Evolutionary conservation across 306 rosid species (phyloP).

Genomic region (Echinosophora koreensis): DNA sequence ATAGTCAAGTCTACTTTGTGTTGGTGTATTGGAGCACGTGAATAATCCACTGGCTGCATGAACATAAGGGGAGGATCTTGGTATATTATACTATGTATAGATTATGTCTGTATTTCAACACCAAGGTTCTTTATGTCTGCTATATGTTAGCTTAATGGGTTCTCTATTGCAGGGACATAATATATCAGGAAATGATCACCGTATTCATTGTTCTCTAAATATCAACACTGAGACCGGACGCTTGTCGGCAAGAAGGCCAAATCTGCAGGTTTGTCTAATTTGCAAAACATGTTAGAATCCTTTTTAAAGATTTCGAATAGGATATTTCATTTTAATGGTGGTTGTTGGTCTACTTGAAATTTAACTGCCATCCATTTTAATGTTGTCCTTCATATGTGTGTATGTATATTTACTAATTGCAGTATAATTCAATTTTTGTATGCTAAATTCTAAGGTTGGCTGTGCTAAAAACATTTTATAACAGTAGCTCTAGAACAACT

Average conservation of each 20-base stretch:
- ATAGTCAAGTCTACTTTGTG: constrained; percentile 22
- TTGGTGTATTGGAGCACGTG: constrained; percentile 25
- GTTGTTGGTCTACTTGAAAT: constrained; percentile 20
- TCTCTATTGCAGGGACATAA: constrained; percentile 74
- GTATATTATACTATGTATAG: neutral
- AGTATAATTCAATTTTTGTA: constrained; percentile 5
- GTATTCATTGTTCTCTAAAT: constrained; percentile 91
- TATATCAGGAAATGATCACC: constrained; percentile 79
- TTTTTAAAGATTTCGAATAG: constrained; percentile 2
- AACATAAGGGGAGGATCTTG: constrained; percentile 19
- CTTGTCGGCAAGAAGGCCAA: constrained; percentile 95
- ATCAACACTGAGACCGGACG: constrained; percentile 97
- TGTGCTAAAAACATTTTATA: neutral
- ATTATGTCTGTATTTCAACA: neutral
- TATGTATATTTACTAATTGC: constrained; percentile 28
- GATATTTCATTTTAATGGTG: neutral
- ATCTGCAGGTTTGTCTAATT: constrained; percentile 75
- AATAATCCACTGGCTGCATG: constrained; percentile 23
- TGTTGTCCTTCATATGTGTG: constrained; percentile 2
- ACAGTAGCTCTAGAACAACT: neutral
- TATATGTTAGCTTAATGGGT: constrained; percentile 28
- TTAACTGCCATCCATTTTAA: neutral
- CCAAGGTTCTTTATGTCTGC: neutral
- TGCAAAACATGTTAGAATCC: constrained; percentile 17
- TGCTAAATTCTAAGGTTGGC: neutral